Base-by-base conservation (phyloP, 2,329 filamentous ascomycete genomes). In the Colletotrichum sp. region DNA sequence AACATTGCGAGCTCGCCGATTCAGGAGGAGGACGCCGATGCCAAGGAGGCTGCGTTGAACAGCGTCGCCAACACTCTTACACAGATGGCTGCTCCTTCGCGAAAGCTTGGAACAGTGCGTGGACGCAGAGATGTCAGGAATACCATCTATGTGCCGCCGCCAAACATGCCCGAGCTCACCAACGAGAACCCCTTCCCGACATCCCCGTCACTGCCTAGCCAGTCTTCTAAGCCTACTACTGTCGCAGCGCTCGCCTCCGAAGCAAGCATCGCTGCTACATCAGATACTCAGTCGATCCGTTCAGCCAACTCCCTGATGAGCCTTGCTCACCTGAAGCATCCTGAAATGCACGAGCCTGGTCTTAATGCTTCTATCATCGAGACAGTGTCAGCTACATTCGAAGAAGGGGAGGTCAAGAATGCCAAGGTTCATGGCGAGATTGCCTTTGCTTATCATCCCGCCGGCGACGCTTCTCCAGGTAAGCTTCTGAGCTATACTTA, bases 61-160 rank as follows among this genome's bases (percentile, higher is more conserved):
- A 96, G 90, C 80, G 93, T 97, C 64, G 93, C 93, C 34, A 95
- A 93, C 80, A 94, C 93, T 3, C 86, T 98, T 49, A 93, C 93
- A 72, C 87, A 88, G 49, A 85, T 89, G 81, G 88, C 92, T 30
- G 90, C 92, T 72, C 92, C 95, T 24, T 90, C 91, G 72, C 91
- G 94, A 30, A 94, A 92, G 80, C 87, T 91, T 16, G 94, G 95
- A 62, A 98, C 96, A 16, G 88, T 98, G 18, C 92, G 97, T 79
- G 97, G 97, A 68, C 94, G 97, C 77, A 92, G 97, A 82, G 96
- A 99, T 83, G 95, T 98, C 78, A 92, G 96, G 75, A 98, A 98
- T 84, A 98, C 96, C 2, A 93, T 98, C 71, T 96, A 97, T 81
- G 89, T 96, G 78, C 93, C 95, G 12, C 83, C 86, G 5, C 78